Evolutionary conservation across 805 yeast species (phyloP), one percentile per base, ranked within the genome.

Genomic region (Kurtzmaniella fragi): DNA sequence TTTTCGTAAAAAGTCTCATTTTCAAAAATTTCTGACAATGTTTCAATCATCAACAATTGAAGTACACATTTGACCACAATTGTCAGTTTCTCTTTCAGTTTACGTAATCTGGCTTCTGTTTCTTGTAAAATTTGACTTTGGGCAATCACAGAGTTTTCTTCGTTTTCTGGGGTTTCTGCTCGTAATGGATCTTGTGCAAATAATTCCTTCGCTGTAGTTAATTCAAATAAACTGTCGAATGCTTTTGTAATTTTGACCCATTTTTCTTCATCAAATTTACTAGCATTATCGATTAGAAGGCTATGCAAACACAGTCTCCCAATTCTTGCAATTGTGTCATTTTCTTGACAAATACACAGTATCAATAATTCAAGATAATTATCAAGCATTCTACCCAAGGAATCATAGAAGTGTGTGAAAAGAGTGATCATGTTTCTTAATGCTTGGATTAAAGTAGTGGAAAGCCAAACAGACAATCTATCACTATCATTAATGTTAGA

Each of bases 401-500:
- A 74, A 31, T 77, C 85, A 57, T 90, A 93, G 61, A 85, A 91
- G 46, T 82, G 84, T 0, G 89, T 77, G 54, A 91, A 85, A 41
- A 93, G 67, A 1, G 85, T 81, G 50, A 91, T 82, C 81, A 89
- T 77, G 52, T 86, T 86, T 58, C 95, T 79, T 56, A 95, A 69
- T 0, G 98, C 98, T 61, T 93, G 99, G 46, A 95, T 89, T 61
- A 93, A 74, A 1, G 99, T 93, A 0, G 99, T 90, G 0, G 96
- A 88, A 35, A 93, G 67, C 99, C 99, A 93, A 11, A 95, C 95
- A 35, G 96, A 86, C 49, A 88, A 61, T 44, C 85, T 95, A 58
- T 91, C 99, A 38, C 75, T 76, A 47, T 76, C 78, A 46, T 76
- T 78, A 42, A 78, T 78, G 43, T 76, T 75, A 41, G 49, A 52